These are phyloP conservation scores for Papiliotrema laurentii DNA, from an alignment of 1,284 basidiomycete genomes.

Conservation along the genomic window DNA sequence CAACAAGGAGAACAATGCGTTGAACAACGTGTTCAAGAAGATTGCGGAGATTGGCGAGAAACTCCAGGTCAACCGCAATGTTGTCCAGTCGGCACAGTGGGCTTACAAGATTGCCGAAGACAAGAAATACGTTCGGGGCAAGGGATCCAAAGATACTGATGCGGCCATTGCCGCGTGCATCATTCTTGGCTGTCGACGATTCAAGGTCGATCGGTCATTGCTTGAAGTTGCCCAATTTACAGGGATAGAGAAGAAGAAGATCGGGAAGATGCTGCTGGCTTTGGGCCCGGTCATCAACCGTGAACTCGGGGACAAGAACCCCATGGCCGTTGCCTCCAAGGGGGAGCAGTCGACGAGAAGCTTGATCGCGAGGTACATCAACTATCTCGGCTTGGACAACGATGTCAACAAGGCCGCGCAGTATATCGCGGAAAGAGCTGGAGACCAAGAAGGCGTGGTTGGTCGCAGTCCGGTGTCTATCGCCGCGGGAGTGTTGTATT, in stretches of 20 bases:
- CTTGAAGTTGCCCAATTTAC: constrained; percentile 92
- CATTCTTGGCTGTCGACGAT: constrained; percentile 94
- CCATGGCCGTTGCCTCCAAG: constrained; percentile 21
- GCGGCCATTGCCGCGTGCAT: constrained; percentile 97
- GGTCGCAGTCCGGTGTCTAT: constrained; percentile 94
- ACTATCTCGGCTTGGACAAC: constrained; percentile 56
- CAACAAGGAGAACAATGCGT: constrained; percentile 80
- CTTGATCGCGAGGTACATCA: constrained; percentile 88
- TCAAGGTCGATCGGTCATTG: constrained; percentile 89
- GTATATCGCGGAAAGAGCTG: constrained; percentile 76
- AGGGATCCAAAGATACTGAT: constrained; percentile 60
- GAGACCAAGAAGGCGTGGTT: constrained; percentile 80
- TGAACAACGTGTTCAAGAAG: constrained; percentile 86
- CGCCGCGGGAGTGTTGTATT: constrained; percentile 91
- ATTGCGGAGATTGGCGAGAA: constrained; percentile 93
- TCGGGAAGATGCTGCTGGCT: constrained; percentile 64
- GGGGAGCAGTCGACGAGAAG: constrained; percentile 67
- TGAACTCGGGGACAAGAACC: constrained; percentile 7
- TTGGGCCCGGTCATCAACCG: constrained; percentile 24
- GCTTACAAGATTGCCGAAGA: constrained; percentile 95
- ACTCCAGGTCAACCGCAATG: constrained; percentile 83
- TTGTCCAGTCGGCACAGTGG: constrained; percentile 71
- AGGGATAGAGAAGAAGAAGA: constrained; percentile 86
- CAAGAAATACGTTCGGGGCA: constrained; percentile 82
- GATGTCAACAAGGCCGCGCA: constrained; percentile 58